phyloP scores from a whole-genome alignment of 441 rosid genomes.

The Adansonia grandidieri region DNA sequence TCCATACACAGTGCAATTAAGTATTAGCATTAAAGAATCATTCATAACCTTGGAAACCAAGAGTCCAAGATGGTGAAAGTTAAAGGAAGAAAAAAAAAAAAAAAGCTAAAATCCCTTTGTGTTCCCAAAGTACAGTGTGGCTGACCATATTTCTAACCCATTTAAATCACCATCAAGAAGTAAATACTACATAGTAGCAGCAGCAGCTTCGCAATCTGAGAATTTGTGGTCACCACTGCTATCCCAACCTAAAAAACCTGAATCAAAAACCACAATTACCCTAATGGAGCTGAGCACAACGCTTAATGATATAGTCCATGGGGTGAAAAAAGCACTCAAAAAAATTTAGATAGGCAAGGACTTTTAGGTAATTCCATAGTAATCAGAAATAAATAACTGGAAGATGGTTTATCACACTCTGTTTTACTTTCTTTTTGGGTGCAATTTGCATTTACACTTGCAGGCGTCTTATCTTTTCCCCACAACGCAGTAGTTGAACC shows the following conservation, averaged over 20 bases:
- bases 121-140: slow-evolving; percentile 6
- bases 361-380: slow-evolving; percentile 3
- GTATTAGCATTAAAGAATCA: neutral
- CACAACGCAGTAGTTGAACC: slow-evolving; percentile 40
- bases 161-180: slow-evolving; percentile 3
- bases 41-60: neutral
- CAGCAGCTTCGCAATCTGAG: neutral
- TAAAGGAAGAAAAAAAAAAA: too few species aligned
- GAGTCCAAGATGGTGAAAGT: neutral
- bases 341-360: slow-evolving; percentile 22
- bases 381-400: slow-evolving; percentile 35
- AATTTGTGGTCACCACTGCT: neutral
- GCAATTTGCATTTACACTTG: slow-evolving; percentile 35
- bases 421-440: slow-evolving; percentile 34
- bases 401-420: slow-evolving; percentile 8
- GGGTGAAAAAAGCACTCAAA: too few species aligned
- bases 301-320: neutral
- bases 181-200: neutral
- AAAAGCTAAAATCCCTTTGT: neutral
- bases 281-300: neutral
- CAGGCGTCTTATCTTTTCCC: slow-evolving; percentile 34
- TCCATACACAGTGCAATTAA: neutral
- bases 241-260: neutral
- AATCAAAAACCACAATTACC: neutral
- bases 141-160: slow-evolving; percentile 15